Evolutionary conservation across 352 stramenopile genomes (phyloP).

Genomic region (Globisporangium spiculum): DNA sequence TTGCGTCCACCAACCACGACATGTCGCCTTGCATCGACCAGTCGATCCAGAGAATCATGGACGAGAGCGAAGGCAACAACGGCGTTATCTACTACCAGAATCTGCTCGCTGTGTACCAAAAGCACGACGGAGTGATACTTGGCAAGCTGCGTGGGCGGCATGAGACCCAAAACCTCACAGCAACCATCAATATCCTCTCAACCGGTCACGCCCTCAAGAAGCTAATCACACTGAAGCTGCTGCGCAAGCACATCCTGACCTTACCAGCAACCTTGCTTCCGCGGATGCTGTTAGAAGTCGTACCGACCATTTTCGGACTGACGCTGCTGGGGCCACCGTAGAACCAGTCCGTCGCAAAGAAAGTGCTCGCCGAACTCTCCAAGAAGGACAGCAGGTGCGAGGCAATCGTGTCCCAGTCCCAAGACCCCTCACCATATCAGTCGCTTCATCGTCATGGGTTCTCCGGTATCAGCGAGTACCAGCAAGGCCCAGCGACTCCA

Average conservation of each 20-base stretch:
- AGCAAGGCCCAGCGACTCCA: too few relatives aligned
- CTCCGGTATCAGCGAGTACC: too few relatives aligned
- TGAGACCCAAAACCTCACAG: not conserved
- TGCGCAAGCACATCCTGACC: not conserved
- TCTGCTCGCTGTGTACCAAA: not conserved
- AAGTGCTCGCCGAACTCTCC: not conserved
- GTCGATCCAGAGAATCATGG: not conserved
- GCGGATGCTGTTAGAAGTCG: not conserved
- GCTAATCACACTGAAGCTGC: slow-evolving; percentile 2
- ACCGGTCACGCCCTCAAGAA: not conserved
- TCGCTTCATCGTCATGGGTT: too few relatives aligned
- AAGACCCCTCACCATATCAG: too few relatives aligned
- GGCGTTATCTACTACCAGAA: slow-evolving; percentile 1
- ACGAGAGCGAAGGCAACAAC: not conserved
- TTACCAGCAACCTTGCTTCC: not conserved
- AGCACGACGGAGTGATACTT: not conserved
- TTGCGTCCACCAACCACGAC: not conserved
- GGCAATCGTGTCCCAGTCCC: not conserved
- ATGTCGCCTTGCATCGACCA: not conserved
- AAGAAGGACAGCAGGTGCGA: not conserved
- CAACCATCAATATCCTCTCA: not conserved
- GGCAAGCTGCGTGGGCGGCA: not conserved
- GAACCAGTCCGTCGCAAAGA: not conserved
- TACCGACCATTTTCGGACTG: not conserved
- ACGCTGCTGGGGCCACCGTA: not conserved